Evolutionary conservation across 441 rosid species (phyloP).

Genomic region (Dalechampia spathulata): DNA sequence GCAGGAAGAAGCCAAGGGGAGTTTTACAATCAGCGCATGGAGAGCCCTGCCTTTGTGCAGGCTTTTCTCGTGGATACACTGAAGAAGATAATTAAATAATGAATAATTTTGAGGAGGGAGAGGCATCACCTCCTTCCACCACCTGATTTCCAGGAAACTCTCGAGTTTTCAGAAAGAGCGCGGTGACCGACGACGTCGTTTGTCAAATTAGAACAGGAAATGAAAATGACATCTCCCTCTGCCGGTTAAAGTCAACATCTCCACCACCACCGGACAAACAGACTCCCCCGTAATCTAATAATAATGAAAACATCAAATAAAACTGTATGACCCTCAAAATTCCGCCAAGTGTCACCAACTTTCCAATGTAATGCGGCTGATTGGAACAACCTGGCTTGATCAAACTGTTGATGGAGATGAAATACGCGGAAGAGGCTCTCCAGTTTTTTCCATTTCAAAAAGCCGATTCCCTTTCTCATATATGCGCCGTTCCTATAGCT

Average conservation of each 20-base stretch:
- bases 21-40: constrained; percentile 50
- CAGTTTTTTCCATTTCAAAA: neutral
- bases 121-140: constrained; percentile 30
- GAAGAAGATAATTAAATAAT: constrained; percentile 35
- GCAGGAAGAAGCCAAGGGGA: constrained; percentile 33
- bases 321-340: neutral
- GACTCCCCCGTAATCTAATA: constrained; percentile 2
- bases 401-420: too few species aligned
- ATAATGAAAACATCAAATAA: neutral
- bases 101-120: constrained; percentile 26
- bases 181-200: neutral
- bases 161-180: too few species aligned
- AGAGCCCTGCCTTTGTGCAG: constrained; percentile 44
- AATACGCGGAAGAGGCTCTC: neutral
- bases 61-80: constrained; percentile 37
- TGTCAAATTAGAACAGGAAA: neutral
- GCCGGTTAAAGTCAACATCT: too few species aligned
- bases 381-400: too few species aligned
- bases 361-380: neutral
- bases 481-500: neutral
- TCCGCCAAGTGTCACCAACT: neutral
- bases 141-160: too few species aligned
- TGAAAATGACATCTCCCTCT: neutral
- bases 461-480: constrained; percentile 16
- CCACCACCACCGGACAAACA: too few species aligned